A percentile compares a stretch with the other conserved stretches of the same genome.
phyloP scores from a whole-genome alignment of 1,284 basidiomycete genomes.

The Agroathelia rolfsii region DNA sequence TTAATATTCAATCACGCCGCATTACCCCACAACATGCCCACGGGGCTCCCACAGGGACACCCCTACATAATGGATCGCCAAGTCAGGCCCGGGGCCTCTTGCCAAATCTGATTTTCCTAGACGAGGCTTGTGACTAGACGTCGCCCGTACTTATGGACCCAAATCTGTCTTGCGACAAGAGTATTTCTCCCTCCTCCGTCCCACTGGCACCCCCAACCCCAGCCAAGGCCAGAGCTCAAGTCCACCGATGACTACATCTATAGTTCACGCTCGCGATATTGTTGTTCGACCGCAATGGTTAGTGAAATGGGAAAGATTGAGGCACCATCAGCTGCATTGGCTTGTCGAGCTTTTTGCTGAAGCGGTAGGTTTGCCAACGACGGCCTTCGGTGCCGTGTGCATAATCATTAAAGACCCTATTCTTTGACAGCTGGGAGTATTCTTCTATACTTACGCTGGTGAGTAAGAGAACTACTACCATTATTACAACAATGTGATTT shows the following conservation, averaged over 20 bases:
- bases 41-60: too few species aligned
- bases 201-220: too few species aligned
- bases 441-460: conserved; percentile 49
- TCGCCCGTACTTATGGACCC: too few species aligned
- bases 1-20: too few species aligned
- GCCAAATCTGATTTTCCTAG: too few species aligned
- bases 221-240: too few species aligned
- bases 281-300: conserved; percentile 29
- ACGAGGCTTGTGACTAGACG: too few species aligned
- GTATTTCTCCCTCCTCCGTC: too few species aligned
- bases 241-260: conserved; percentile 10
- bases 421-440: conserved; percentile 30
- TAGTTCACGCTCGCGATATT: conserved; percentile 32
- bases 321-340: conserved; percentile 41
- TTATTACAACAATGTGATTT: conserved; percentile 1
- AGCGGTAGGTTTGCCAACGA: conserved; percentile 32
- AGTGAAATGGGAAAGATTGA: conserved; percentile 40
- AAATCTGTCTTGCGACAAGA: too few species aligned
- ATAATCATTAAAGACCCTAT: conserved; percentile 22
- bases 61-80: too few species aligned
- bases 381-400: background rate
- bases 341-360: conserved; percentile 51
- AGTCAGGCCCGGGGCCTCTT: too few species aligned
- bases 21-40: too few species aligned
- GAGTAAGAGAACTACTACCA: conserved; percentile 9